A percentile compares a stretch with the other conserved stretches of the same genome.
Conservation (phyloP, 164 flowering plant species). For the Tetrastigma voinierianum region DNA sequence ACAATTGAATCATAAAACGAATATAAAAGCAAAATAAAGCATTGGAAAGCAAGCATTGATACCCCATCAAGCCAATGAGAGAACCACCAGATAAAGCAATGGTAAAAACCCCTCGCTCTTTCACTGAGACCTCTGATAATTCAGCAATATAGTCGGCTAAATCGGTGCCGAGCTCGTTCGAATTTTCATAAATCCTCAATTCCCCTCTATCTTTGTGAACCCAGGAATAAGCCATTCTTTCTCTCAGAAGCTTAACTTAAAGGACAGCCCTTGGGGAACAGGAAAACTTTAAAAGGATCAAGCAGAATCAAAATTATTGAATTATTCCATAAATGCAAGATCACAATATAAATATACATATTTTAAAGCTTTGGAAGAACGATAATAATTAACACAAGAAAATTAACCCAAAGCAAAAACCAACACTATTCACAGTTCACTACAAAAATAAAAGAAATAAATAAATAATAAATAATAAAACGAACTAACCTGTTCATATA, state of each 20-base stretch:
- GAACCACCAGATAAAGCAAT: conserved; percentile 95
- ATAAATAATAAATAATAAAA: no score
- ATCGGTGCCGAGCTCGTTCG: conserved; percentile 70
- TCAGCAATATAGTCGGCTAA: conserved; percentile 83
- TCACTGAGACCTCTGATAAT: conserved; percentile 72
- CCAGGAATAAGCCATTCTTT: conserved; percentile 49
- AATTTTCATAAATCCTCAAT: conserved; percentile 64
- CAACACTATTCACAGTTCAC: not conserved
- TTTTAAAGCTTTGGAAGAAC: not conserved
- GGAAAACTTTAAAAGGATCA: not conserved
- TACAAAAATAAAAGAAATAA: not conserved
- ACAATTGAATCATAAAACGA: conserved; percentile 4
- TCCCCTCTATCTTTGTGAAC: conserved; percentile 48
- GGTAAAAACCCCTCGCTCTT: conserved; percentile 81
- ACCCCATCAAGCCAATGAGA: conserved; percentile 84
- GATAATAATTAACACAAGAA: not conserved
- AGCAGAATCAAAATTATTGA: not conserved
- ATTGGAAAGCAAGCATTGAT: conserved; percentile 14
- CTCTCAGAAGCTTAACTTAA: conserved; percentile 3
- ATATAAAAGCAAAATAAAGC: not conserved
- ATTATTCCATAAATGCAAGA: not conserved
- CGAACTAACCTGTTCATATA: not conserved
- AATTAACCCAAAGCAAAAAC: not conserved
- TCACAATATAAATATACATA: not conserved
- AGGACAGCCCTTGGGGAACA: not conserved